Evolutionary conservation across 306 rosid genomes (phyloP), one percentile per base, ranked within the genome.

Genomic region (Hippophae tibetana): DNA sequence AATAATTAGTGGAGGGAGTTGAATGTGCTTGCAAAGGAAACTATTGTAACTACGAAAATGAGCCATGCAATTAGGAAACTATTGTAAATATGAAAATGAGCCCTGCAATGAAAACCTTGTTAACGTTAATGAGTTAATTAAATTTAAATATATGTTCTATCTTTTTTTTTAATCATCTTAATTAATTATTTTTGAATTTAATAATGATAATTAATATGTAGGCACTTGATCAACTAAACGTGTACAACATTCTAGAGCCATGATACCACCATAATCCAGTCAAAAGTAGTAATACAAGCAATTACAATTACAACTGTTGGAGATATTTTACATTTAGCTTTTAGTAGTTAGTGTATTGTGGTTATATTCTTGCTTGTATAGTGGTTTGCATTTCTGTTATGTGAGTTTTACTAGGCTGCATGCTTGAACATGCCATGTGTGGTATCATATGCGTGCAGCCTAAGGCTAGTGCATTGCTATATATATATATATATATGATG

Each of bases 231-330:
- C 79, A 61, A 5, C 68, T 89, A 54, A 89, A 89, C 62, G 27
- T 89, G 41, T 89, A 89, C 63, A 40, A 89, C 49, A 74, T 79
- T 14, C 70, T 89, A 18, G 97, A 83, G 69, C 84, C 95, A 54
- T 86, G 97, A 31, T 83, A 71, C 66, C 89, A 89, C 8, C 73
- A 78, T 6, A 65, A 26, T 12, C n/a, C 9, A 5, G 12, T 6
- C 12, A 2, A 49, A 44, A 63, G 45, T 18, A 13, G 47, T 3
- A 51, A 40, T 27, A 54, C 3, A 51, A 42, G 13, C 44, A 81
- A 73, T 5, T 14, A 25, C 23, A 18, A 18, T 18, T 18, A 18
- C 23, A 18, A 18, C 48, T 18, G 23, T 18, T 18, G 23, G 23
- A 18, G 23, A 18, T 18, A 18, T 18, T 18, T 18, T 18, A 18